Percentiles rank a stretch among this genome's conserved stretches.
phyloP scores from a whole-genome alignment of 1,284 basidiomycete species.

The Tylopilus sp. region DNA sequence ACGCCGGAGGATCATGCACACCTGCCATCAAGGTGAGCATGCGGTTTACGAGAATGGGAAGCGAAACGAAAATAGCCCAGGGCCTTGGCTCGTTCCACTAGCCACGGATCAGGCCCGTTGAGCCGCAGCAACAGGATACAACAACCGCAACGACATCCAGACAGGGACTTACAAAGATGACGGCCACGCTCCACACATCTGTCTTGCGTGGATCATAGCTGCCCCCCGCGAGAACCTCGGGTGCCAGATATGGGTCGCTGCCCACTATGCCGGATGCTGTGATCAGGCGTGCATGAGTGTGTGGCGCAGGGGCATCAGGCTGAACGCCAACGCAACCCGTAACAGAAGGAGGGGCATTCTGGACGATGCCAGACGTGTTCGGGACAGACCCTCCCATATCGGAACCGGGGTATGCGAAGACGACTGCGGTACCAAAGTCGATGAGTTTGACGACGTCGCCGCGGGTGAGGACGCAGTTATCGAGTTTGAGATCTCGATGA shows the following conservation, averaged over 20 bases:
- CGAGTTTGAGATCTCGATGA: slow-evolving; percentile 97
- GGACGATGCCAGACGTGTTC: slow-evolving; percentile 8
- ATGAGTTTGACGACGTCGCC: slow-evolving; percentile 97
- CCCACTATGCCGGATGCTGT: slow-evolving; percentile 91
- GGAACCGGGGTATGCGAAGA: slow-evolving; percentile 96
- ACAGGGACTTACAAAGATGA: slow-evolving; percentile 84
- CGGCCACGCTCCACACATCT: slow-evolving; percentile 97
- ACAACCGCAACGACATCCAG: neutral
- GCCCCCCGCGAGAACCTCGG: slow-evolving; percentile 75
- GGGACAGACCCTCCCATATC: slow-evolving; percentile 29
- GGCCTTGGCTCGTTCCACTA: neutral
- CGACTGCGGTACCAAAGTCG: slow-evolving; percentile 98
- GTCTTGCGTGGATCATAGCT: slow-evolving; percentile 93
- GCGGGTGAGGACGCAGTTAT: slow-evolving; percentile 98
- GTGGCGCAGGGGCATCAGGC: slow-evolving; percentile 26
- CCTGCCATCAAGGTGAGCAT: slow-evolving; percentile 23
- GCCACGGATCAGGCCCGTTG: neutral
- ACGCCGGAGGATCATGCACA: slow-evolving; percentile 93
- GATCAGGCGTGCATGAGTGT: slow-evolving; percentile 53
- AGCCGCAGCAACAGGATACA: neutral
- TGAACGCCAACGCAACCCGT: slow-evolving; percentile 24
- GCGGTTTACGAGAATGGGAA: slow-evolving; percentile 5
- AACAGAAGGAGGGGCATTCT: slow-evolving; percentile 7
- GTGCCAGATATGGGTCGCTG: slow-evolving; percentile 97
- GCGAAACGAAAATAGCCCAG: slow-evolving; percentile 5